Evolutionary conservation across 805 yeast genomes (phyloP), one percentile per base, ranked within the genome.

Genomic region (Yamadazyma nakazawae): DNA sequence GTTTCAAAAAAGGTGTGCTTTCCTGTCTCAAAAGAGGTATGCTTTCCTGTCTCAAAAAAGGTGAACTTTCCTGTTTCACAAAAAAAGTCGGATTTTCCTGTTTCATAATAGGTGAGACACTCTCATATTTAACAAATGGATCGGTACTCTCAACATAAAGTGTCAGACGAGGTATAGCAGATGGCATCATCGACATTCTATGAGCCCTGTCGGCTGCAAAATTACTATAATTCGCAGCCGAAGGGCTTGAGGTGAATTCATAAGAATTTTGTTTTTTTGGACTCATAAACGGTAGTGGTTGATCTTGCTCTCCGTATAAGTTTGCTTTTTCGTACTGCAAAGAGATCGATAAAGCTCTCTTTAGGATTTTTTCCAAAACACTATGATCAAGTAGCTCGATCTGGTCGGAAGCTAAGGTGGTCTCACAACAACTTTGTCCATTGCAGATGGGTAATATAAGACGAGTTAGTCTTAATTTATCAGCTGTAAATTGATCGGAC

Each of bases 381-480:
- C 17, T 18, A 13, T 34, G 10, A 42, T 50, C 54, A 12, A 36
- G 19, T 3, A 47, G 26, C 16, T 42, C 45, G 18, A 50, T 38
- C 8, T 10, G 28, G 13, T 31, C 38, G 6, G 13, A 4, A 2
- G 21, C 19, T 18, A 36, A 24, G 21, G 12, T 30, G 34, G 16
- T 30, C 8, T 34, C 37, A 46, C 55, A 52, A n/a, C 10, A 8
- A n/a, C n/a, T n/a, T 16, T 44, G 43, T 10, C 53, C 52, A 24
- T 26, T 32, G 41, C 56, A 52, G 13, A 2, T 11, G 2, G 56
- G 56, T 4, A 50, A 38, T 11, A 52, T 42, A 10, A 37, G 10
- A n/a, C 16, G 16, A 5, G 43, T 19, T 7, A 52, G 37, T 6
- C 14, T 21, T 10, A 14, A 25, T 28, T 31, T 45, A 36, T 47